phyloP scores from a whole-genome alignment of 2,329 filamentous ascomycete genomes.

The Emmonsia crescens region DNA sequence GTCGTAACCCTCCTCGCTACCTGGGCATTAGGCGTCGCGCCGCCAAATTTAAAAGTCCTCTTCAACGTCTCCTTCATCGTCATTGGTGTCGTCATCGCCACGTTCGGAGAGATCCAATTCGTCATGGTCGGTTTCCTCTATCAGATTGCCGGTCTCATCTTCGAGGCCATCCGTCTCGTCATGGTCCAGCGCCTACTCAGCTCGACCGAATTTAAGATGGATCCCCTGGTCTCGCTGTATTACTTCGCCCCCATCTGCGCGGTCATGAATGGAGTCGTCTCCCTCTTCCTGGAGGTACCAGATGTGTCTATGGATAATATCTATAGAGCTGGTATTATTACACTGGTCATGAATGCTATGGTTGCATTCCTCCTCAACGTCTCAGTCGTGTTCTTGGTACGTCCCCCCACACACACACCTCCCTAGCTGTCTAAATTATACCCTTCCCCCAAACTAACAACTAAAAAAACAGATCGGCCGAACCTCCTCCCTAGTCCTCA shows the following conservation, averaged over 20 bases:
- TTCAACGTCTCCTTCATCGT: slow-evolving; percentile 93
- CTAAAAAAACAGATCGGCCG: slow-evolving; percentile 58
- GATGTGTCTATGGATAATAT: slow-evolving; percentile 56
- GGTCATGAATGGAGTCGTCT: slow-evolving; percentile 63
- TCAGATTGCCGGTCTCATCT: slow-evolving; percentile 65
- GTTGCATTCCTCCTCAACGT: slow-evolving; percentile 74
- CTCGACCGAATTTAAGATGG: slow-evolving; percentile 73
- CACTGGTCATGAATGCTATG: slow-evolving; percentile 61
- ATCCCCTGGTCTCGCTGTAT: slow-evolving; percentile 76
- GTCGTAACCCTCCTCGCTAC: slow-evolving; percentile 84
- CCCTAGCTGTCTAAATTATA: too few species aligned
- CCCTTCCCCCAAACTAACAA: neutral
- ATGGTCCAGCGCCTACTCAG: slow-evolving; percentile 78
- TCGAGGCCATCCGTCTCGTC: slow-evolving; percentile 70
- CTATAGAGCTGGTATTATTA: slow-evolving; percentile 52
- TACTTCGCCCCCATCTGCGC: slow-evolving; percentile 83
- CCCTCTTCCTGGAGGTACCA: slow-evolving; percentile 57
- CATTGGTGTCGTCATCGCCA: slow-evolving; percentile 86
- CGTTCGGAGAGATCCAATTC: slow-evolving; percentile 91
- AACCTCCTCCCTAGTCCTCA: slow-evolving; percentile 76
- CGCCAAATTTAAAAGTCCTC: slow-evolving; percentile 75
- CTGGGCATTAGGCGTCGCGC: slow-evolving; percentile 75
- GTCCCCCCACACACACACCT: slow-evolving; percentile 21
- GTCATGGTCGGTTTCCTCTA: slow-evolving; percentile 52
- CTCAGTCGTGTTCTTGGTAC: slow-evolving; percentile 73